Base-by-base conservation (phyloP, 2,329 filamentous ascomycete species). In the Herpotrichia juniperi region DNA sequence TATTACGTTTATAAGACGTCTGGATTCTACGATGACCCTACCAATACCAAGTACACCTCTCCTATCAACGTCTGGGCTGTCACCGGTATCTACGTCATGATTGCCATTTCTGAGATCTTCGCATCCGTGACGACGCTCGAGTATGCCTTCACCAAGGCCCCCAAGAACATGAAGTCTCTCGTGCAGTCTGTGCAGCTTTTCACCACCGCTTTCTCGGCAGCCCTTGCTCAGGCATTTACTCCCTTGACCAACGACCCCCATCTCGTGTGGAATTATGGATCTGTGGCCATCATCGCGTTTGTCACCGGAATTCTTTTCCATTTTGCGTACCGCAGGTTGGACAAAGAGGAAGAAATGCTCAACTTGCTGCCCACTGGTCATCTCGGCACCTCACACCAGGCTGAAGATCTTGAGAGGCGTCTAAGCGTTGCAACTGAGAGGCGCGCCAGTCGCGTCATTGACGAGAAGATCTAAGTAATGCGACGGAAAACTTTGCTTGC, bases 101-200 rank as follows among this genome's bases (percentile, higher is more conserved):
- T 85, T 22, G 83, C 80, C 19, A 71, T 84, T 14, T 78, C 82
- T 0, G 84, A 87, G 68, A 85, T 87, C 51, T 83, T 87, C 63
- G 83, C 83, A 42, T 87, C 83, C 11, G 85, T 90, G 54, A 88
- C 87, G 1, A 84, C 85, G 54, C 80, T 89, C 10, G 88, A 91
- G 68, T 90, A 90, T 59, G 87, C 87, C 16, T 90, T 87, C 73
- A 88, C 86, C 64, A 89, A 90, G 72, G 87, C 88, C 0, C 87
- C 87, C 1, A 81, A 82, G 35, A 84, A 79, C 67, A 89, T 90
- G 86, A 64, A 71, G 25, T 73, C 68, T 26, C 58, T 75, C 21
- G 72, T 75, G n/a, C 63, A 68, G 48, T 63, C 69, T 31, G 64
- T 75, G 34, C 58, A 63, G 39, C 66, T 71, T 26, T 74, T 75